phyloP scores from a whole-genome alignment of 257 asterid species.

The Pogostemon cablin region DNA sequence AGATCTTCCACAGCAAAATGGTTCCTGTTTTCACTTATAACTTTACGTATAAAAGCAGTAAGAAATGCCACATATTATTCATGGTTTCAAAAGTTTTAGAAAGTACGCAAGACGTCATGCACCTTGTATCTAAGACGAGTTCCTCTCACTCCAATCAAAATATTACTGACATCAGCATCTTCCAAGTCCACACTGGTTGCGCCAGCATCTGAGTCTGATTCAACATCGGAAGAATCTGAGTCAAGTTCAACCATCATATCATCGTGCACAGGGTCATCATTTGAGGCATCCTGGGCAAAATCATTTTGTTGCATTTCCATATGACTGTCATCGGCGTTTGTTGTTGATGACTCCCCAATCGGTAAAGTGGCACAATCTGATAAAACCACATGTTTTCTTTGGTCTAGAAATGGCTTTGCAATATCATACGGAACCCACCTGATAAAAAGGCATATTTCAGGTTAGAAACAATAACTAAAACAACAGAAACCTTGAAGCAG shows the following conservation, averaged over 20 bases:
- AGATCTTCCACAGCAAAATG: not conserved
- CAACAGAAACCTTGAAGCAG: not conserved
- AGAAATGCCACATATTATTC: not conserved
- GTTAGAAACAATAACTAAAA: slow-evolving; percentile 26
- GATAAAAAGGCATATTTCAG: slow-evolving; percentile 22
- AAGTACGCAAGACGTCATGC: slow-evolving; percentile 7
- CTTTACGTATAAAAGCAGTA: not conserved
- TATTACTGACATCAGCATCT: slow-evolving; percentile 52
- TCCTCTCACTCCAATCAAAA: slow-evolving; percentile 69
- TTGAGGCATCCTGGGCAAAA: slow-evolving; percentile 44
- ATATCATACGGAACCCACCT: slow-evolving; percentile 90
- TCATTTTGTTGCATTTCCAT: slow-evolving; percentile 61
- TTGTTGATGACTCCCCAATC: slow-evolving; percentile 48
- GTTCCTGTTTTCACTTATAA: slow-evolving; percentile 6
- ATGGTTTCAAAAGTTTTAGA: slow-evolving; percentile 17
- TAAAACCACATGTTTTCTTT: slow-evolving; percentile 63
- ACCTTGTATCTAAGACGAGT: slow-evolving; percentile 75
- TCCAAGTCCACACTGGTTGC: slow-evolving; percentile 40
- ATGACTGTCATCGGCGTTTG: slow-evolving; percentile 36
- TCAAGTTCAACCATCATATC: slow-evolving; percentile 70
- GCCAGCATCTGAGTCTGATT: slow-evolving; percentile 54
- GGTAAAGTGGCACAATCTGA: slow-evolving; percentile 57
- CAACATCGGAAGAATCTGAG: slow-evolving; percentile 64
- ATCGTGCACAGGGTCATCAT: slow-evolving; percentile 48
- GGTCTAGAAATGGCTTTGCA: slow-evolving; percentile 75